Base-by-base conservation (phyloP, 805 yeast genomes). In the Wickerhamiella qilinensis region DNA sequence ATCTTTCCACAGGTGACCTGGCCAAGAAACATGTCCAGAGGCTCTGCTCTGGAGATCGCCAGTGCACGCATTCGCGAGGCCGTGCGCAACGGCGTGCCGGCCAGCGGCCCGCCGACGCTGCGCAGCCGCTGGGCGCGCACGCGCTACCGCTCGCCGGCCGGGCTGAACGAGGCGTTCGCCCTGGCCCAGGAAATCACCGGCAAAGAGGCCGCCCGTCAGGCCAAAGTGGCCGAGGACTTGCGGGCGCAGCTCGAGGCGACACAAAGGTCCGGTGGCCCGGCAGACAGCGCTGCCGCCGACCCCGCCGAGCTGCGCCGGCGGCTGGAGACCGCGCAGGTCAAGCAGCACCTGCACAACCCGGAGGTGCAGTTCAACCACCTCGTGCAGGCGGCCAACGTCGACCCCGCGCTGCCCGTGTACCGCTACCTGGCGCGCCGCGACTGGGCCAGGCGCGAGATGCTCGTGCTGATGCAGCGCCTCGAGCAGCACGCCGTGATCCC, bases 391-490 rank as follows among this genome's bases (percentile, higher is more conserved):
- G 64, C 65, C 12, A 47, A 62, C 9, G 59, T 78, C 39, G 94
- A 88, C 57, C 67, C 75, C 52, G 54, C 71, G 2, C 73, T 72
- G 50, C 93, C 95, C 5, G 81, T 85, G n/a, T 86, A 75, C 61
- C 73, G 94, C 55, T 60, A 71, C 36, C 63, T 73, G 46, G 71
- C 81, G 42, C 63, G 71, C 49, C 61, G 76, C 44, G 71, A 77
- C 46, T 88, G 96, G 96, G 71, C 74, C 54, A 50, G 58, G 12
- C 65, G 75, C 45, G 76, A 72, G 33, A 72, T 73, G 58, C 79
- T 84, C 82, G 54, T 83, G 37, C 64, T 77, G 38, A 83, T 91
- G 91, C 96, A 91, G 63, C 75, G 97, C 63, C 60, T 91, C 38
- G 98, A 91, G 61, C 75, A 79, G 40, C 62, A 84, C 48, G 70